phyloP scores from a whole-genome alignment of 768 basidiomycete species.

The Suillus americanus region DNA sequence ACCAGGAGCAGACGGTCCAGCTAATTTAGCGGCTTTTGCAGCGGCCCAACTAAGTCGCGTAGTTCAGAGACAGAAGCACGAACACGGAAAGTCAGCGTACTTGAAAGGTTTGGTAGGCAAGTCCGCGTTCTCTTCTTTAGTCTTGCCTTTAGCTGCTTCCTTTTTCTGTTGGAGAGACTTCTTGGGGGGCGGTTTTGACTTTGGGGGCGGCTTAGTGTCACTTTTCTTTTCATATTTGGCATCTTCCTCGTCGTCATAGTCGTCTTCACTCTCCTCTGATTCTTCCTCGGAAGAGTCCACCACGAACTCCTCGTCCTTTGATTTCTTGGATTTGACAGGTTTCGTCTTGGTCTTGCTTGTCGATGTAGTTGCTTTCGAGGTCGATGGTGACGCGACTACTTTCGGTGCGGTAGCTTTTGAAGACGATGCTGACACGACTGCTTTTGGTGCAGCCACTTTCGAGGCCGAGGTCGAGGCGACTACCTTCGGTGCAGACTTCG shows the following conservation, averaged over 20 bases:
- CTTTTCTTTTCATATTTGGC: constrained; percentile 12
- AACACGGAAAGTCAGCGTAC: constrained; percentile 12
- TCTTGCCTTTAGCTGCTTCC: constrained; percentile 17
- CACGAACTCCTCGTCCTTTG: constrained; percentile 34
- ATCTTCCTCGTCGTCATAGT: constrained; percentile 15
- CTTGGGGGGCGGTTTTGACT: constrained; percentile 21
- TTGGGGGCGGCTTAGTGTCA: constrained; percentile 2
- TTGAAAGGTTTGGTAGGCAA: constrained; percentile 21
- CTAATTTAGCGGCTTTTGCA: constrained; percentile 58
- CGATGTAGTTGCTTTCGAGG: neutral
- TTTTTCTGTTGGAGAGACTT: constrained; percentile 18
- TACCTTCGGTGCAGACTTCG: constrained; percentile 8
- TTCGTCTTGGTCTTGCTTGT: neutral
- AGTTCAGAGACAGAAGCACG: neutral
- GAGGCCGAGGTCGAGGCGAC: neutral
- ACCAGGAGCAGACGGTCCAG: constrained; percentile 57
- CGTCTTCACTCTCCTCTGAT: constrained; percentile 19
- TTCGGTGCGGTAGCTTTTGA: neutral
- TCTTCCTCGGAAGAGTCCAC: constrained; percentile 30
- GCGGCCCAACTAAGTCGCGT: constrained; percentile 43
- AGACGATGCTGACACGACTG: neutral
- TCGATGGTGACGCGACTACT: neutral
- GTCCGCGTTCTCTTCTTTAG: constrained; percentile 6
- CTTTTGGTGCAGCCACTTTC: neutral
- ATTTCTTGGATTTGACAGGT: constrained; percentile 6